Percentiles rank a stretch among this genome's conserved stretches.
Conservation (phyloP, 352 stramenopile genomes). For the Globisporangium canariense region DNA sequence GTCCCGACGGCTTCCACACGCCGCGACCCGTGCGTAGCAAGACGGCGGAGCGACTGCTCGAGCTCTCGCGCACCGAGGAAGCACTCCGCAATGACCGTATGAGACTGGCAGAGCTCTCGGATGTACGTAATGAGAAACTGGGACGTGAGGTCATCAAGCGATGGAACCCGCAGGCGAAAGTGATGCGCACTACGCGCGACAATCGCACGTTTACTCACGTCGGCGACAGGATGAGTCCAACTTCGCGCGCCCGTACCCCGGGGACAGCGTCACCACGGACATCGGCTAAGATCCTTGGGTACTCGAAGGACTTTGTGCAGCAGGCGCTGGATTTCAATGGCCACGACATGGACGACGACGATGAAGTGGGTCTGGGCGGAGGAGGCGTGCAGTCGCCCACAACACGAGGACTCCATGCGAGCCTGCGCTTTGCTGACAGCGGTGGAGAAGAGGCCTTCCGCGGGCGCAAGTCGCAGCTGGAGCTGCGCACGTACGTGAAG, state of each 20-base stretch:
- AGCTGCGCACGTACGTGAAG: conserved; percentile 68
- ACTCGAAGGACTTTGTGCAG: conserved; percentile 72
- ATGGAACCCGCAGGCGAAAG: conserved; percentile 45
- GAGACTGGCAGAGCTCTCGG: conserved; percentile 69
- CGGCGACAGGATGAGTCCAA: conserved; percentile 26
- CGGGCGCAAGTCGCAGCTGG: conserved; percentile 32
- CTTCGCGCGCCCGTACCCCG: conserved; percentile 19
- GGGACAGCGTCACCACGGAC: conserved; percentile 36
- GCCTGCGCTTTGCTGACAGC: conserved; percentile 17
- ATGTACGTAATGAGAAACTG: conserved; percentile 55
- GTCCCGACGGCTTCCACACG: conserved; percentile 27
- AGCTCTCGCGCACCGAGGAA: conserved; percentile 50
- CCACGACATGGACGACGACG: conserved; percentile 43
- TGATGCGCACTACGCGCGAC: conserved; percentile 16
- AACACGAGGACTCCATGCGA: conserved; percentile 10
- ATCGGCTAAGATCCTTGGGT: conserved; percentile 57
- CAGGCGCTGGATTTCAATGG: conserved; percentile 70
- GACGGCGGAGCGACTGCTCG: conserved; percentile 42
- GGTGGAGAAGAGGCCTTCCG: conserved; percentile 24
- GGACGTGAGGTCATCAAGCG: conserved; percentile 30
- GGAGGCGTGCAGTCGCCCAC: conserved; percentile 10
- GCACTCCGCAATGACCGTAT: conserved; percentile 60
- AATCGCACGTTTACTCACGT: conserved; percentile 22
- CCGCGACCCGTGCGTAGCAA: conserved; percentile 31
- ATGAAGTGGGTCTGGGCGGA: conserved; percentile 16